phyloP scores from a whole-genome alignment of 441 rosid genomes.

The Brassica hybrid region DNA sequence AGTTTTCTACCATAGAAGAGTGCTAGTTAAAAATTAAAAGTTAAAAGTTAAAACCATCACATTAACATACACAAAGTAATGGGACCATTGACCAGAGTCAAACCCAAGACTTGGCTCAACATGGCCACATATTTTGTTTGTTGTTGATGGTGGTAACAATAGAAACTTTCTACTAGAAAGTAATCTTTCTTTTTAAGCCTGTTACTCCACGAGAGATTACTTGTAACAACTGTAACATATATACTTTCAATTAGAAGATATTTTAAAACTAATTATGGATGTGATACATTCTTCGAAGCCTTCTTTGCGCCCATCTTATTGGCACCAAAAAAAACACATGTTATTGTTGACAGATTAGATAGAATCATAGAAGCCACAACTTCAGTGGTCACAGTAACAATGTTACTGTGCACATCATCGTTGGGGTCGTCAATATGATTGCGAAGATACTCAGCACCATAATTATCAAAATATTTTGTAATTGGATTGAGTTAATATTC shows the following conservation, averaged over 20 bases:
- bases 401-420: not conserved
- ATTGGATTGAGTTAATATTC: conserved; percentile 7
- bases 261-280: not conserved
- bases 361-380: conserved; percentile 22
- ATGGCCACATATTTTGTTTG: not conserved
- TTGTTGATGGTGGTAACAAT: not conserved
- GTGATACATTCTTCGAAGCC: not conserved
- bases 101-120: conserved; percentile 12
- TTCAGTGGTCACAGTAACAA: conserved; percentile 18
- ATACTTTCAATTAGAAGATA: not conserved
- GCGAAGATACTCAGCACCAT: conserved; percentile 21
- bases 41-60: conserved; percentile 3
- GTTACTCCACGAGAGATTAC: not conserved
- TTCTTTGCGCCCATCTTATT: too few relatives aligned
- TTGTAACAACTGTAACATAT: not conserved
- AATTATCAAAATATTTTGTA: conserved; percentile 21
- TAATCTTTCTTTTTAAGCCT: not conserved
- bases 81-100: conserved; percentile 31
- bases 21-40: conserved; percentile 4
- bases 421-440: conserved; percentile 25
- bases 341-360: conserved; percentile 8
- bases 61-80: not conserved
- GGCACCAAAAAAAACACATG: not conserved
- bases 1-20: not conserved
- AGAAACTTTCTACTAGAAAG: not conserved